Base-by-base conservation (phyloP, 148 eudicot species). In the Salicornia ramosissima region DNA sequence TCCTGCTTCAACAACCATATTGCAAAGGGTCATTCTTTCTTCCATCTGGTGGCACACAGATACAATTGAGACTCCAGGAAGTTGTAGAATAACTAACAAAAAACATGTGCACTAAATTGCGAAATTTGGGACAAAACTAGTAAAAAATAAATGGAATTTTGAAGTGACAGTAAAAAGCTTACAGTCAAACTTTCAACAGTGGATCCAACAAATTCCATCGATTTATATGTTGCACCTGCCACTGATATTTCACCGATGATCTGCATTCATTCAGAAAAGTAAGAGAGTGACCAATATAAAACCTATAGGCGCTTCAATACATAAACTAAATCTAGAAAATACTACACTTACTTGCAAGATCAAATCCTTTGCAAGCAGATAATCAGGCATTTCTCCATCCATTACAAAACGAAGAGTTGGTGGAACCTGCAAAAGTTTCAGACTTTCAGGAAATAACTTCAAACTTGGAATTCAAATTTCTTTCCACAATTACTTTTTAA, bases 1-100 rank as follows among this genome's bases (percentile, higher is more conserved):
- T 64, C 98, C 98, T 77, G 97, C 98, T 87, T 94, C 98, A 78
- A 94, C 92, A 68, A 94, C 98, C 98, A 94, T 94, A 83, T 88
- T 94, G 88, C 98, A 94, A 51, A 94, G 83, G 51, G 98, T 94
- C 98, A 94, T 94, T 80, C 98, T 87, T 70, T 94, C 98, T 81
- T 94, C 98, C 97, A 94, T 94, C 97, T 94, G 61, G 54, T 14
- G 64, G 36, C 62, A 74, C 67, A 68, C 6, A 70, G 7, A 45
- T 33, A 29, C 19, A 66, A 26, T n/a, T 21, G 14, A 10, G 25
- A 34, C 25, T 6, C 19, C 31, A 54, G 59, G 59, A 11, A 54
- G 59, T 56, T 14, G 10, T 14, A 56, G 33, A 56, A 29, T 9
- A 56, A 10, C 50, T 36, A 46, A 46, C 18, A 42, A 42, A 13